Base-by-base conservation (phyloP, 1,284 basidiomycete species). In the Cerrena zonata region DNA sequence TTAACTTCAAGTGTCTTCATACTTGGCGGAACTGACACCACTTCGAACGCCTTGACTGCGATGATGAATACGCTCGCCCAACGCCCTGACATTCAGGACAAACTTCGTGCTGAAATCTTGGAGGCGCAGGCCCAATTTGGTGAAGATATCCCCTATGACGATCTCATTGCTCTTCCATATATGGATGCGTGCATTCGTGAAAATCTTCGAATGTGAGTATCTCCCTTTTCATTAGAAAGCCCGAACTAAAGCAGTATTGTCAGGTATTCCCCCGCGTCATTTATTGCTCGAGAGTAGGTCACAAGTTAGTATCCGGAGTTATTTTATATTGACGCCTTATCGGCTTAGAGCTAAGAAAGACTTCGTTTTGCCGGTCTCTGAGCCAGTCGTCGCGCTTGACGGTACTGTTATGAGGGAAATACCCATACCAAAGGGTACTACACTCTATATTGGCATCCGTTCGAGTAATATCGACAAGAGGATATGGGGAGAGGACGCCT, bases 401-500 rank as follows among this genome's bases (percentile, higher is more conserved):
- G 76, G 75, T 0, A 47, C 66, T 37, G 53, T 58, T 0, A 65
- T 76, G 2, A 60, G 69, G 30, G 64, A 65, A 18, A 58, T 84
- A 15, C 51, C 67, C 0, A 63, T 76, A 12, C 56, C 61, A 12
- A 76, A 77, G 53, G 78, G 76, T 4, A 76, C 79, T 46, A 56
- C 61, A 0, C 53, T 80, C 0, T 48, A 73, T 10, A 65, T 81
- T n/a, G 76, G 79, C 2, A 73, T 80, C 15, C 53, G 69, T 2
- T 61, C 68, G 0, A 55, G 78, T 38, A 80, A 84, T 56, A 59
- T 68, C 10, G 61, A 67, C 39, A 71, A 70, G 53, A 61, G 66
- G 1, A 62, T 81, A 3, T 84, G 80, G 80, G 80, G 81, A 5
- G 68, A 74, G 39, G 80, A 82, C 58, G 72, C 75, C 3, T 52